phyloP scores from a whole-genome alignment of 768 basidiomycete genomes.

The Phanerodontia chrysosporium region DNA sequence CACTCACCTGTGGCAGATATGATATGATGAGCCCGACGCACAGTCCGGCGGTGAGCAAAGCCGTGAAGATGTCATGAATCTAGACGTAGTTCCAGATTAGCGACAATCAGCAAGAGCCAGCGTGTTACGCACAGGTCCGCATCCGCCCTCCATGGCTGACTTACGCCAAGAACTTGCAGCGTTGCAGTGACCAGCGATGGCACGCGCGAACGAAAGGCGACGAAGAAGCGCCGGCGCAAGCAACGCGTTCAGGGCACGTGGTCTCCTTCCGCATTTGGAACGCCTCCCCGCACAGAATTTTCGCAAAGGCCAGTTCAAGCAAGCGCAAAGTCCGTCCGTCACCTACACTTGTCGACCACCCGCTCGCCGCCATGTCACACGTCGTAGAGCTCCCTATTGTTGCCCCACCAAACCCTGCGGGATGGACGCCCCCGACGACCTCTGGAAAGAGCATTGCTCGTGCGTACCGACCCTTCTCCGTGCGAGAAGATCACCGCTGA shows the following conservation, averaged over 20 bases:
- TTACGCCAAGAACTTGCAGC: not conserved
- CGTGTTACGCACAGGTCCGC: not conserved
- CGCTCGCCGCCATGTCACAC: slow-evolving; percentile 20
- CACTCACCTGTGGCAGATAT: slow-evolving; percentile 76
- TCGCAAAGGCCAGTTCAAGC: not conserved
- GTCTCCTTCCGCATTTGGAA: not conserved
- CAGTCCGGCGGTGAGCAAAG: slow-evolving; percentile 61
- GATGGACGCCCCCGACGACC: slow-evolving; percentile 38
- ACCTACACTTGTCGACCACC: not conserved
- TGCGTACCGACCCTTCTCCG: slow-evolving; percentile 17
- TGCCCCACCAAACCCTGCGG: slow-evolving; percentile 39
- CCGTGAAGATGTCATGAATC: slow-evolving; percentile 71
- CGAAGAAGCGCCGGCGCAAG: not conserved
- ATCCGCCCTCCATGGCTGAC: not conserved
- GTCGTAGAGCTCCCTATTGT: slow-evolving; percentile 35
- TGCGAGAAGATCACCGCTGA: not conserved
- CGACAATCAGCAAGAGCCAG: not conserved
- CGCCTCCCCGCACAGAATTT: slow-evolving; percentile 8
- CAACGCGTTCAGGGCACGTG: not conserved
- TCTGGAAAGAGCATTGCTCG: slow-evolving; percentile 32
- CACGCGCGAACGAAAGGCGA: not conserved
- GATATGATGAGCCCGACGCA: slow-evolving; percentile 73
- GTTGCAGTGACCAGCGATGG: not conserved
- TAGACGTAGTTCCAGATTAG: slow-evolving; percentile 21
- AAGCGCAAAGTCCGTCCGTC: not conserved